Evolutionary conservation across 2,329 filamentous ascomycete genomes (phyloP).

Genomic region (Stenocarpella maydis): DNA sequence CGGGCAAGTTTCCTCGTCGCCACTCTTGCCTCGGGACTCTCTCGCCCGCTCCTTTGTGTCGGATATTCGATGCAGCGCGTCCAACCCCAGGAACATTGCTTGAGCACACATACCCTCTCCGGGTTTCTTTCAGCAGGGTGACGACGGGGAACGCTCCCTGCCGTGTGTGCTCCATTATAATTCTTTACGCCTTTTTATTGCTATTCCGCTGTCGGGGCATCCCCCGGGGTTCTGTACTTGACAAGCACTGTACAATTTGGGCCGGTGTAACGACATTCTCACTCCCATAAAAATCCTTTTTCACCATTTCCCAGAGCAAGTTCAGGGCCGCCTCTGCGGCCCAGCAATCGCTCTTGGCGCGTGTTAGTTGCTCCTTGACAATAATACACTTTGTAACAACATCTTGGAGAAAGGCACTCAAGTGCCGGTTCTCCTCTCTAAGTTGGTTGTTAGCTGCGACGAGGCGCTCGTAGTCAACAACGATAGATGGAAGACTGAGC

Average conservation of each 20-base stretch:
- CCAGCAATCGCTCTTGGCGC: background rate
- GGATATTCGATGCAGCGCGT: background rate
- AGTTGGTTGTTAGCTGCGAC: background rate
- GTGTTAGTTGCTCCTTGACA: conserved; percentile 8
- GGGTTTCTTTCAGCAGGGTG: background rate
- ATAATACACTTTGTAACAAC: conserved; percentile 6
- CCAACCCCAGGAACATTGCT: background rate
- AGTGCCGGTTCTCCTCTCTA: background rate
- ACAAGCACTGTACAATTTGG: conserved; percentile 12
- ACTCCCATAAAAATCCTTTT: background rate
- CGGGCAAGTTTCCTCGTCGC: background rate
- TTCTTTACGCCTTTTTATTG: background rate
- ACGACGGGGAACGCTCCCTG: background rate
- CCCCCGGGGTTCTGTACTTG: background rate
- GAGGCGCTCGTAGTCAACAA: background rate
- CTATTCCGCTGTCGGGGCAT: background rate
- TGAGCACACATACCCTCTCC: background rate
- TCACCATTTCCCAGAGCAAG: conserved; percentile 17
- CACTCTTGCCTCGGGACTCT: background rate
- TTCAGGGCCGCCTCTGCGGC: background rate
- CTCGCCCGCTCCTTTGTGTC: background rate
- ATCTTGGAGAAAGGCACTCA: conserved; percentile 14
- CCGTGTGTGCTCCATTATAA: background rate
- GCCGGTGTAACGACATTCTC: background rate
- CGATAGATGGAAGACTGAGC: conserved; percentile 1